Evolutionary conservation across 768 basidiomycete genomes (phyloP).

Genomic region (Boletus edulis): DNA sequence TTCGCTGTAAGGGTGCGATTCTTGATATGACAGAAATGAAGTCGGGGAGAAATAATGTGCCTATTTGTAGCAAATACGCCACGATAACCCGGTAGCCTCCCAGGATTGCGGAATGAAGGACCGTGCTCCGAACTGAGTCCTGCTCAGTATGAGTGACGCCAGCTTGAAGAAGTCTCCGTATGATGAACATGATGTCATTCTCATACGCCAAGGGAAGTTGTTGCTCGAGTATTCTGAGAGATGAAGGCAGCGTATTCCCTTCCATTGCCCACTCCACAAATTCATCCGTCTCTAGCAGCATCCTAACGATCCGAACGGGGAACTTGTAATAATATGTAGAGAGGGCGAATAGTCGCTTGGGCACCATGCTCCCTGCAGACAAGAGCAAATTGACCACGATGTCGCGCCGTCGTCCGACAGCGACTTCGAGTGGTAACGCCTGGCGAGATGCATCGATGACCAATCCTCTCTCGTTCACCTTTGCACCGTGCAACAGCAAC

Average conservation of each 20-base stretch:
- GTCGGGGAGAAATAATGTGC: neutral
- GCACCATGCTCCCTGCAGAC: slow-evolving; percentile 1
- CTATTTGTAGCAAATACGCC: neutral
- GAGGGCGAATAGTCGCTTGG: neutral
- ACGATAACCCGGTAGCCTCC: neutral
- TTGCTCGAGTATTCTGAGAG: neutral
- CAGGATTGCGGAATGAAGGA: neutral
- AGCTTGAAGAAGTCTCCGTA: slow-evolving; percentile 7
- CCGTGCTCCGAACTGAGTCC: neutral
- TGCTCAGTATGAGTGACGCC: neutral
- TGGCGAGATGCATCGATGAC: neutral
- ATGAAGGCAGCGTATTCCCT: neutral
- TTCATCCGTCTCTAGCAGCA: slow-evolving; percentile 4
- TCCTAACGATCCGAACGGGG: slow-evolving; percentile 2
- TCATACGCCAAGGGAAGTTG: slow-evolving; percentile 3
- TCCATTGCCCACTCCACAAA: slow-evolving; percentile 10
- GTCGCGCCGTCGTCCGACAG: slow-evolving; percentile 3
- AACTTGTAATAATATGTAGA: neutral
- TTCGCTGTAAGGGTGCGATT: neutral
- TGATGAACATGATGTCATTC: slow-evolving; percentile 2
- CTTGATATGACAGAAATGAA: neutral
- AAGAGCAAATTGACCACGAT: neutral
- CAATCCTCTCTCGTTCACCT: slow-evolving; percentile 6
- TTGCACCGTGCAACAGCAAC: neutral
- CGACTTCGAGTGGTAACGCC: slow-evolving; percentile 6